Evolutionary conservation across 2,329 filamentous ascomycete genomes (phyloP).

Genomic region (Fusarium humuli): DNA sequence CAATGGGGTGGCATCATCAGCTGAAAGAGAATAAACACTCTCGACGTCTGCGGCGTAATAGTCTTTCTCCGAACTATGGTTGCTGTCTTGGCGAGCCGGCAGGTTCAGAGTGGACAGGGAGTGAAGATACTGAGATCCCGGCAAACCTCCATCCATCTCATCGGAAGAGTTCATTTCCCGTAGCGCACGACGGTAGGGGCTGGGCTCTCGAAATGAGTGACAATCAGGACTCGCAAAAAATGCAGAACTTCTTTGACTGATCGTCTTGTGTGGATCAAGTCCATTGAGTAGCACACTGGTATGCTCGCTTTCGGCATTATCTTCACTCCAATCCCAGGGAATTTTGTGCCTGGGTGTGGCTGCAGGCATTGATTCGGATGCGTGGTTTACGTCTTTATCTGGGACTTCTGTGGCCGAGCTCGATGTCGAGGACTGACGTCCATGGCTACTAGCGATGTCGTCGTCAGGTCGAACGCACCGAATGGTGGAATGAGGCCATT

Average conservation of each 20-base stretch:
- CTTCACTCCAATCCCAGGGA: not conserved
- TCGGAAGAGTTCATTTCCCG: slow-evolving; percentile 54
- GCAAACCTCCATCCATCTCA: slow-evolving; percentile 38
- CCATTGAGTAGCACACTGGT: slow-evolving; percentile 3
- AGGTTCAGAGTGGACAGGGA: slow-evolving; percentile 56
- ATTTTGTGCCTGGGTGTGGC: not conserved
- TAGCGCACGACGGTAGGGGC: slow-evolving; percentile 66
- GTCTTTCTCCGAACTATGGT: slow-evolving; percentile 54
- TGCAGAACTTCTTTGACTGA: slow-evolving; percentile 59
- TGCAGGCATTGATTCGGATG: not conserved
- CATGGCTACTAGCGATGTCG: slow-evolving; percentile 48
- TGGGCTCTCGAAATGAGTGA: slow-evolving; percentile 65
- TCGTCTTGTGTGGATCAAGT: slow-evolving; percentile 42
- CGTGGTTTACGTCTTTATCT: not conserved
- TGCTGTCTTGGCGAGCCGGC: slow-evolving; percentile 55
- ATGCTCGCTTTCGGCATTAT: slow-evolving; percentile 1
- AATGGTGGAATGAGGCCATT: slow-evolving; percentile 48
- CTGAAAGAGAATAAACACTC: slow-evolving; percentile 60
- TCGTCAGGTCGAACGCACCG: slow-evolving; percentile 51
- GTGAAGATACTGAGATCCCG: slow-evolving; percentile 54
- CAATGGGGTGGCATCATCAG: slow-evolving; percentile 37
- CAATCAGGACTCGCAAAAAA: slow-evolving; percentile 65
- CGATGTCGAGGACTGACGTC: not conserved
- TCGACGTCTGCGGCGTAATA: slow-evolving; percentile 56
- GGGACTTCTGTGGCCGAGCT: slow-evolving; percentile 9